Evolutionary conservation across 225 moss, liverwort and hornwort species (phyloP).

Genomic region (Pseudisothecium myosuroides): DNA sequence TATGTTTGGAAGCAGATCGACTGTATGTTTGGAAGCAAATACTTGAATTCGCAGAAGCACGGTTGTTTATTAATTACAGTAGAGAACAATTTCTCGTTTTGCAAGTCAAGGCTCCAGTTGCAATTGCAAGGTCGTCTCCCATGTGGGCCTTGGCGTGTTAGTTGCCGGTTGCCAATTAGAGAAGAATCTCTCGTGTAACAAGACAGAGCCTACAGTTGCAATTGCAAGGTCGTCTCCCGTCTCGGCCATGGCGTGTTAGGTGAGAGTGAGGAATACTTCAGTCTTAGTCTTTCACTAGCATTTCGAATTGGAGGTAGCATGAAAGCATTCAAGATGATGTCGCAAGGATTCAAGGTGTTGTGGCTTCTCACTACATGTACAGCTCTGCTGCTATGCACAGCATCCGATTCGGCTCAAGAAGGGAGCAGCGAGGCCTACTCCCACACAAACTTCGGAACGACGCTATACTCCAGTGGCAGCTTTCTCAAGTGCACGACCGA

Average conservation of each 20-base stretch:
- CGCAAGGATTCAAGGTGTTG: not conserved
- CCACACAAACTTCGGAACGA: not conserved
- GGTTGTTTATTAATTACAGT: too few relatives aligned
- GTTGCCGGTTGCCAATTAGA: too few relatives aligned
- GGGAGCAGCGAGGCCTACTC: not conserved
- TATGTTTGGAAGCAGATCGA: too few relatives aligned
- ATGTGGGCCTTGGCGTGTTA: not conserved
- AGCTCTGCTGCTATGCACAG: not conserved
- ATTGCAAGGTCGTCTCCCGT: not conserved
- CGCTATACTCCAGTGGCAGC: conserved; percentile 1
- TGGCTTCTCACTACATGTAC: not conserved
- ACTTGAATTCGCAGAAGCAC: too few relatives aligned
- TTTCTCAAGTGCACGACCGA: conserved; percentile 23
- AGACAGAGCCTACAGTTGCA: not conserved
- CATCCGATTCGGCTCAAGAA: not conserved
- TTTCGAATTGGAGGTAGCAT: not conserved
- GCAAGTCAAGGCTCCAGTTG: not conserved
- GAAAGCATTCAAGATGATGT: not conserved
- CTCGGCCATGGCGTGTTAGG: not conserved
- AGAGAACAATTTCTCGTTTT: not conserved
- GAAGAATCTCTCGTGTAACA: not conserved
- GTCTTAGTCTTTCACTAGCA: not conserved
- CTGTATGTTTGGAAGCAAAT: too few relatives aligned
- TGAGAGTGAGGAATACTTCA: not conserved
- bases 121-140: not conserved